Conservation (phyloP, 106 monocot species). For the Apostasia shenzhenica region DNA sequence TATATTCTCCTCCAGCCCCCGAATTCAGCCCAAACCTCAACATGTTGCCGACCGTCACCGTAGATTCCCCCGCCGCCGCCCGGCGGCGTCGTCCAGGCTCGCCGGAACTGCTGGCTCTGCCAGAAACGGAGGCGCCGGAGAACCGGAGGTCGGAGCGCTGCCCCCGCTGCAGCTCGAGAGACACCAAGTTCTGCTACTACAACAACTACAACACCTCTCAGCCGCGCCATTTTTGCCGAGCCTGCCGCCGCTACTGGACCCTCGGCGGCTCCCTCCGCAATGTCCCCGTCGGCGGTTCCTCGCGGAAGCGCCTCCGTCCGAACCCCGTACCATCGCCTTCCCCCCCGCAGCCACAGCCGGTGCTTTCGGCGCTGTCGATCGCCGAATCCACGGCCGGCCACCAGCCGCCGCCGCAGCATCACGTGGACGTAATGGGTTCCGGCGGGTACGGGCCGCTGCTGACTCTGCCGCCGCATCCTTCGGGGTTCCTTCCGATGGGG, state of each 20-base stretch:
- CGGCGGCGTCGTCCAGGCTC: too few relatives aligned
- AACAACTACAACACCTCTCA: slow-evolving; percentile 92
- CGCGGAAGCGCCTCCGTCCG: slow-evolving; percentile 12
- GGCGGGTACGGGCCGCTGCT: neutral
- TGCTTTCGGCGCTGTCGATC: neutral
- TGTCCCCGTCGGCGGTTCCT: slow-evolving; percentile 68
- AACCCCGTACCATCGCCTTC: neutral
- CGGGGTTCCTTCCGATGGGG: neutral
- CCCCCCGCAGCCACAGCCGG: neutral
- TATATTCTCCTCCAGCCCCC: too few relatives aligned
- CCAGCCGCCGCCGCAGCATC: neutral
- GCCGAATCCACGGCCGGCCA: neutral
- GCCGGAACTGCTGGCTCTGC: too few relatives aligned
- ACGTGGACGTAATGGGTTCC: neutral
- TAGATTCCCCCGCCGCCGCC: too few relatives aligned
- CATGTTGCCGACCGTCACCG: too few relatives aligned
- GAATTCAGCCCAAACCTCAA: too few relatives aligned
- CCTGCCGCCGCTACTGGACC: slow-evolving; percentile 94
- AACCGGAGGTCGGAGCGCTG: too few relatives aligned
- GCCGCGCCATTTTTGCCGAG: slow-evolving; percentile 80
- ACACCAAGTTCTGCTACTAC: slow-evolving; percentile 96
- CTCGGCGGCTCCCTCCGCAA: slow-evolving; percentile 75
- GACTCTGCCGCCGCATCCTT: neutral
- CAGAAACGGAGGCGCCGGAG: too few relatives aligned
- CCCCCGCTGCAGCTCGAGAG: neutral